Percentiles rank a stretch among this genome's conserved stretches.
These are phyloP conservation scores for Borovskyia barvae DNA, from an alignment of 208 protist species.

Conservation along the genomic window DNA sequence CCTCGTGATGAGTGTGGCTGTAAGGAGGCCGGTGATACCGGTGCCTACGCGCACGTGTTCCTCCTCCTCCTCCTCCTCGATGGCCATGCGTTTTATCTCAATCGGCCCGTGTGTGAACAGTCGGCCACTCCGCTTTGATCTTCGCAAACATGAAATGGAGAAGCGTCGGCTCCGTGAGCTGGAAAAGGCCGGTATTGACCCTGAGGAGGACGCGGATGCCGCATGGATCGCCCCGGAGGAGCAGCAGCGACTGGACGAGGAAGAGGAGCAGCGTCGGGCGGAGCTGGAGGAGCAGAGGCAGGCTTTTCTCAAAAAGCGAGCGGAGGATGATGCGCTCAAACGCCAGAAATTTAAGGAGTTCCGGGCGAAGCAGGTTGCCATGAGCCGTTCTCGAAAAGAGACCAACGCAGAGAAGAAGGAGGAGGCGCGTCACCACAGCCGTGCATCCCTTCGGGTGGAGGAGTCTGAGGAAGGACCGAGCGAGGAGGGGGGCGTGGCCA, in stretches of 20 bases:
- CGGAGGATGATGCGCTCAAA: constrained; percentile 64
- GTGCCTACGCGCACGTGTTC: too few relatives aligned
- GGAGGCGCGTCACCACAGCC: constrained; percentile 20
- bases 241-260: constrained; percentile 71
- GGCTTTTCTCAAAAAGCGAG: constrained; percentile 52
- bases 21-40: too few relatives aligned
- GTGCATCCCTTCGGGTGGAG: too few relatives aligned
- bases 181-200: constrained; percentile 67
- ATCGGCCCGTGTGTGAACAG: constrained; percentile 13
- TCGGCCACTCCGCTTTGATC: constrained; percentile 50
- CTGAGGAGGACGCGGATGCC: constrained; percentile 48
- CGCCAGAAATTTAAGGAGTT: constrained; percentile 76
- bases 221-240: constrained; percentile 75
- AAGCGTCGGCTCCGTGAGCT: constrained; percentile 67
- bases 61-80: too few relatives aligned
- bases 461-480: constrained; percentile 24
- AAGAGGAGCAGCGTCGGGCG: constrained; percentile 34
- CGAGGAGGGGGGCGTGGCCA: background rate
- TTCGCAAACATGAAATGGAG: constrained; percentile 76
- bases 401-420: constrained; percentile 43
- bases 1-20: too few relatives aligned
- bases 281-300: constrained; percentile 60
- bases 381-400: constrained; percentile 73
- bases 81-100: too few relatives aligned
- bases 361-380: constrained; percentile 64